Percentiles rank a stretch among this genome's conserved stretches.
These are phyloP conservation scores for Monosporascus cannonballus DNA, from an alignment of 2,329 filamentous ascomycete genomes.

Conservation along the genomic window DNA sequence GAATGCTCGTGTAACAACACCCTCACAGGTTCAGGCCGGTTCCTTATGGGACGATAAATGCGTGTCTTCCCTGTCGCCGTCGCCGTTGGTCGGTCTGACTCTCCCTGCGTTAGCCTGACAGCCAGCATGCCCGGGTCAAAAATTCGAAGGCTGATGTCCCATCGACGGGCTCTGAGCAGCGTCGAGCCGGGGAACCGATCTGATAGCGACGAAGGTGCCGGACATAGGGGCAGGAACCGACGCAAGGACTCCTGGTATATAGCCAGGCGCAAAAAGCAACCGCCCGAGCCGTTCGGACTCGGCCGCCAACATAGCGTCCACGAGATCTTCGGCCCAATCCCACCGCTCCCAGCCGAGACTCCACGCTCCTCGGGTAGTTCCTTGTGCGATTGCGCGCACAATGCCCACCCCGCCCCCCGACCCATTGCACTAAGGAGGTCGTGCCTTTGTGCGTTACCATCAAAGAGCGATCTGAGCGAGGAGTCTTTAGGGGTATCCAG, in stretches of 20 bases:
- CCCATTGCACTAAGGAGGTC: constrained; percentile 25
- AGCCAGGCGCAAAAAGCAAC: constrained; percentile 25
- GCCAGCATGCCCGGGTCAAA: constrained; percentile 35
- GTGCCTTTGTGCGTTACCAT: constrained; percentile 28
- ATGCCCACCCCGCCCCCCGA: constrained; percentile 22
- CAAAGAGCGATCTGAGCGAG: constrained; percentile 20
- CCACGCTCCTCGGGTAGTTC: constrained; percentile 38
- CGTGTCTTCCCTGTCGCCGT: background rate
- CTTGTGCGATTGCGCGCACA: constrained; percentile 37
- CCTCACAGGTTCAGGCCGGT: background rate
- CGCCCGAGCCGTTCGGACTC: constrained; percentile 31
- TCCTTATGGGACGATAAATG: background rate
- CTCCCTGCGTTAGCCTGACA: background rate
- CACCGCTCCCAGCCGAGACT: constrained; percentile 31
- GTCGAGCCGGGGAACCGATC: constrained; percentile 16
- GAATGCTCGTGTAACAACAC: background rate
- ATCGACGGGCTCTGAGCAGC: constrained; percentile 21
- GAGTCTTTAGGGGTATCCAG: constrained; percentile 19
- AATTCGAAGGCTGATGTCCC: constrained; percentile 37
- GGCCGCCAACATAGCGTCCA: constrained; percentile 33
- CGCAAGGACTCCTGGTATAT: constrained; percentile 16
- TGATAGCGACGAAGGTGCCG: constrained; percentile 9
- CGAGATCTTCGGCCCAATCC: constrained; percentile 30
- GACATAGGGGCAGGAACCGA: constrained; percentile 8
- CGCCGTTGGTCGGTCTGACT: background rate